These are phyloP conservation scores for Hapsidospora chrysogenum DNA, from an alignment of 495 filamentous ascomycete genomes.

Conservation along the genomic window DNA sequence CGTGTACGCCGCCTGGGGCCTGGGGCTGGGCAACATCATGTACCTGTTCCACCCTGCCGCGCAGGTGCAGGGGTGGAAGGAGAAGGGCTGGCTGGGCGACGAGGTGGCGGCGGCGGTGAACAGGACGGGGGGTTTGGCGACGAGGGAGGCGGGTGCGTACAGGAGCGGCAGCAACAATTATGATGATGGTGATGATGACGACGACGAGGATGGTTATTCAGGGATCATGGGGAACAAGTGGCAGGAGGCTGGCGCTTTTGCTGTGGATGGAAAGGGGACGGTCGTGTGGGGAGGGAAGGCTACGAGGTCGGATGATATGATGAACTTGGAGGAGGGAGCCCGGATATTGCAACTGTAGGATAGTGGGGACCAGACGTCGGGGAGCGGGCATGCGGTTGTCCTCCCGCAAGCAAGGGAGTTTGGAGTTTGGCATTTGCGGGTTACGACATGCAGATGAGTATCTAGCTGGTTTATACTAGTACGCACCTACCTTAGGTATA, in stretches of 20 bases:
- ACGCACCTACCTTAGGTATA: too few relatives aligned
- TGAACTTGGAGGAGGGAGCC: slow-evolving; percentile 33
- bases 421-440: too few relatives aligned
- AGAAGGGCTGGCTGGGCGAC: slow-evolving; percentile 25
- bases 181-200: slow-evolving; percentile 1
- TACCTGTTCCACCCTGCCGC: slow-evolving; percentile 31
- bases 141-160: too few relatives aligned
- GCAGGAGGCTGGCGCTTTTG: slow-evolving; percentile 39
- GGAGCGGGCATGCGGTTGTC: too few relatives aligned
- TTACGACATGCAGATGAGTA: too few relatives aligned
- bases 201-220: slow-evolving; percentile 13
- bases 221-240: slow-evolving; percentile 45
- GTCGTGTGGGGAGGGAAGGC: slow-evolving; percentile 33
- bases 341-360: slow-evolving; percentile 13
- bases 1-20: slow-evolving; percentile 34
- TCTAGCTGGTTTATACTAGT: too few relatives aligned
- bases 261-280: slow-evolving; percentile 33
- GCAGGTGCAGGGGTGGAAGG: slow-evolving; percentile 22
- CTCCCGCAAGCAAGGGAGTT: too few relatives aligned
- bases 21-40: slow-evolving; percentile 25
- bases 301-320: slow-evolving; percentile 30
- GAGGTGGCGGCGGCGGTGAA: slow-evolving; percentile 19
- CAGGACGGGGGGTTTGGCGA: slow-evolving; percentile 10
- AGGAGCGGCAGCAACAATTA: neutral
- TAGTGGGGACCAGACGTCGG: too few relatives aligned